phyloP scores from a whole-genome alignment of 495 filamentous ascomycete species.

The Mytilinidion resinicola region DNA sequence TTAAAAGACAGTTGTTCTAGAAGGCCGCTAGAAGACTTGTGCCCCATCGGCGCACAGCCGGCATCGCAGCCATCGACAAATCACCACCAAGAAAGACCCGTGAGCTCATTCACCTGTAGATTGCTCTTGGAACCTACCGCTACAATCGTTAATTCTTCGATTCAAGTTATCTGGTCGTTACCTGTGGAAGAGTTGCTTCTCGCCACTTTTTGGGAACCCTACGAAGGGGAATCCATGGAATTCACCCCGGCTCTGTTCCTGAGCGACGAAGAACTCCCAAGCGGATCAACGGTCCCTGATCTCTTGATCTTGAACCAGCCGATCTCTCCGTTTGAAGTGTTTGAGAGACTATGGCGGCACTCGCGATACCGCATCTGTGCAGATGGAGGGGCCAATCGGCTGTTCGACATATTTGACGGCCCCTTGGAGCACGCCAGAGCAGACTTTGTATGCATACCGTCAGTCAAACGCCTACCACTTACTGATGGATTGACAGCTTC shows the following conservation, averaged over 20 bases:
- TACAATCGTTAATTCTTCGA: no score
- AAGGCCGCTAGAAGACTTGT: no score
- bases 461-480: not conserved
- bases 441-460: conserved; percentile 37
- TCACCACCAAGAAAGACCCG: no score
- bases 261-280: conserved; percentile 2
- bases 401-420: conserved; percentile 51
- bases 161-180: no score
- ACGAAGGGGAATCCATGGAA: not conserved
- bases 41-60: no score
- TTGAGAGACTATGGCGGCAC: conserved; percentile 31
- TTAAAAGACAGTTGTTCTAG: no score
- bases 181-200: no score
- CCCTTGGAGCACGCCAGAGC: conserved; percentile 36
- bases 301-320: conserved; percentile 40
- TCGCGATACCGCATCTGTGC: conserved; percentile 54
- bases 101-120: no score
- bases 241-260: conserved; percentile 18
- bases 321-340: conserved; percentile 25
- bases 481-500: conserved; percentile 40
- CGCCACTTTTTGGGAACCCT: no score
- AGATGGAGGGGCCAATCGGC: conserved; percentile 83
- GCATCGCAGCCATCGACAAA: no score
- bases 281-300: conserved; percentile 1
- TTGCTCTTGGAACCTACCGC: no score